phyloP scores from a whole-genome alignment of 2,329 filamentous ascomycete species.

The Xylariaceae sp. region DNA sequence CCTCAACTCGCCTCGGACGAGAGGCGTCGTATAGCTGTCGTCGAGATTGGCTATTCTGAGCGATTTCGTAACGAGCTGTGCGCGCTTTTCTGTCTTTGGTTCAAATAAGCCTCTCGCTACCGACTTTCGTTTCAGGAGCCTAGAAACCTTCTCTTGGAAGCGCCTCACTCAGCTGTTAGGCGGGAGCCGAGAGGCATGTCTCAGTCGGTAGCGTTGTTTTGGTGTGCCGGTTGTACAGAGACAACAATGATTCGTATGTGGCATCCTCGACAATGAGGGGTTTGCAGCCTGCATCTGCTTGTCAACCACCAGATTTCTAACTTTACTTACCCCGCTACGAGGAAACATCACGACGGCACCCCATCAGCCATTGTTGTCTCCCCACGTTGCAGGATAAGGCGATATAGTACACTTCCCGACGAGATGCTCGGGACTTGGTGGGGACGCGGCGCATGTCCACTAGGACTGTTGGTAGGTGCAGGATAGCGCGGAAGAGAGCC shows the following conservation, averaged over 20 bases:
- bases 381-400: constrained; percentile 48
- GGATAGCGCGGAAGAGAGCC: neutral
- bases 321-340: constrained; percentile 35
- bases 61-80: neutral
- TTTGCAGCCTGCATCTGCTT: constrained; percentile 29
- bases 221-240: constrained; percentile 26
- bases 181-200: constrained; percentile 19
- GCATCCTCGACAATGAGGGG: constrained; percentile 29
- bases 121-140: neutral
- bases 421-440: constrained; percentile 28
- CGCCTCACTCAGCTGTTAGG: constrained; percentile 16
- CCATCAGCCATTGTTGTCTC: constrained; percentile 42
- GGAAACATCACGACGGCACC: constrained; percentile 26
- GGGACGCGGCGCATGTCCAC: constrained; percentile 14
- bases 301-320: constrained; percentile 16
- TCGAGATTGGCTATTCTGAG: neutral
- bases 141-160: neutral
- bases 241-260: constrained; percentile 30
- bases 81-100: neutral
- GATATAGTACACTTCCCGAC: constrained; percentile 39
- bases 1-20: no score
- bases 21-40: no score
- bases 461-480: constrained; percentile 1
- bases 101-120: constrained; percentile 1
- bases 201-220: constrained; percentile 21